Evolutionary conservation across 257 asterid genomes (phyloP), one percentile per base, ranked within the genome.

Genomic region (Verbena officinalis): DNA sequence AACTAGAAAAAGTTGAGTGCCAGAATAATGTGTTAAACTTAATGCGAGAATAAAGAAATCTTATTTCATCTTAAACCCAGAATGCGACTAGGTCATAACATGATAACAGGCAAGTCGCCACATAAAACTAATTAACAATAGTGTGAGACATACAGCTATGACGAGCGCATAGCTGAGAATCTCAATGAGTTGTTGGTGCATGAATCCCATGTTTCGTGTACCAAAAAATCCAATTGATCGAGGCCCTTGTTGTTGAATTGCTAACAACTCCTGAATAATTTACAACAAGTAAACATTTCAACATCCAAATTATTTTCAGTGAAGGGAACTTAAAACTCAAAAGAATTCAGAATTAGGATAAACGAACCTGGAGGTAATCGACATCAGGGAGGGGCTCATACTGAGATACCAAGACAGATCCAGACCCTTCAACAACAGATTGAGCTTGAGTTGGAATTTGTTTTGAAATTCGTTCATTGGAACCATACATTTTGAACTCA

Each of bases 141-240:
- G n/a, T n/a, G n/a, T n/a, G n/a, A n/a, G n/a, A n/a, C n/a, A 64
- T 84, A 94, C 99, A 82, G 99, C 90, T 67, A 94, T 94, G 57
- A 94, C 99, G 75, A 94, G 75, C 24, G 99, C 99, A 16, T 94
- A 94, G 95, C 99, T 94, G 57, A 94, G 88, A 74, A 94, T 94
- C 86, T 94, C 96, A 63, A 94, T 90, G 45, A 94, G 96, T 73
- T 94, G 95, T 76, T 94, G 99, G 83, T 94, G 99, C 99, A 94
- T 94, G 80, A 90, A 94, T 58, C 96, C 97, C 97, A 94, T 94
- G 76, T 94, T 94, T 72, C 99, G 75, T 27, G 99, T 94, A 73
- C 99, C 99, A 52, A 94, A 94, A 74, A 94, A 94, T 14, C 99
- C 99, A 69, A 94, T 94, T 39, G 81, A 51, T 77, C 97, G 80